Base-by-base conservation (phyloP, 2,329 filamentous ascomycete species). In the Juglanconis juglandina region DNA sequence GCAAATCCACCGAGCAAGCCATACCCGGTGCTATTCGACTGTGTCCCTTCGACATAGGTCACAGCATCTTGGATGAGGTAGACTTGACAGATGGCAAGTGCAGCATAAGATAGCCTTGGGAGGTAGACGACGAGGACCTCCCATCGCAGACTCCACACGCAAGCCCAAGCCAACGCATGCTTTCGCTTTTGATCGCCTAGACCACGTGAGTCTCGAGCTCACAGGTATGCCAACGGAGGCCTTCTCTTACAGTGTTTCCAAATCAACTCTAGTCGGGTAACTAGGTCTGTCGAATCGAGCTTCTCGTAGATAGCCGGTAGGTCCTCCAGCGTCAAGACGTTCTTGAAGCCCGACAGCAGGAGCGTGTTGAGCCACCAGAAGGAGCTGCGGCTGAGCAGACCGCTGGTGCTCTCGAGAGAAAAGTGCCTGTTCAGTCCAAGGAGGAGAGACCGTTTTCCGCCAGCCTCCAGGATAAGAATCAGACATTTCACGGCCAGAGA, bases 351-450 rank as follows among this genome's bases (percentile, higher is more conserved):
- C 2, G 49, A 30, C 5, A 49, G 34, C 17, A 87, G 78, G 6
- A 86, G 67, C 2, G 75, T 73, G 60, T 79, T 83, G 53, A 84
- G 68, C 82, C 82, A 85, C 72, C 75, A 79, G 66, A 85, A 85
- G 11, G 82, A 69, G 0, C 69, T 70, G 48, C 74, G 72, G 61
- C 73, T 82, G 63, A 79, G 79, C n/a, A 81, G 70, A 3, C 81
- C 76, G 51, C 77, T 80, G 2, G 78, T 83, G 3, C 77, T 77
- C 66, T 87, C 84, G 0, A 74, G 76, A 1, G 82, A 80, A 47
- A 73, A 75, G 2, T 67, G 63, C 1, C 70, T 68, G 51, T 76
- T 79, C 32, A 74, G 69, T 3, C 68, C 63, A 13, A 73, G 69
- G 3, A 81, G 68, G 5, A 79, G 70, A 4, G 66, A 64, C 49